These are phyloP conservation scores for Aspergillus hancockii DNA, from an alignment of 495 filamentous ascomycete species.

Conservation along the genomic window DNA sequence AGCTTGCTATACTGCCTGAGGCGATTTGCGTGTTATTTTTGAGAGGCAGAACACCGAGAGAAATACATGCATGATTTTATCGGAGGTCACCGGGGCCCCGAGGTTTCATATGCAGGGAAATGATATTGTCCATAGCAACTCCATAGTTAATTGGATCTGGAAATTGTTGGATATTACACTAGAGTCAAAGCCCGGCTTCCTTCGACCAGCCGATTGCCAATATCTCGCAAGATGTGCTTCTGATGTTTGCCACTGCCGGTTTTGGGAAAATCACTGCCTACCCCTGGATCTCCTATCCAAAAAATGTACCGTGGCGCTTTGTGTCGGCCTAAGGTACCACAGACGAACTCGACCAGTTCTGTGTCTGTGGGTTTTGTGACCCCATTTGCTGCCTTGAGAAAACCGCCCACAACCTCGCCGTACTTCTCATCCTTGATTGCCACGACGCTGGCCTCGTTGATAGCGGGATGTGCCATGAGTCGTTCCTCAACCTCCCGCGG, in stretches of 20 bases:
- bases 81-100: no score
- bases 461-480: slow-evolving; percentile 52
- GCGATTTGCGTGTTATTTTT: no score
- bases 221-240: slow-evolving; percentile 58
- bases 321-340: slow-evolving; percentile 51
- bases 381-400: slow-evolving; percentile 11
- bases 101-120: no score
- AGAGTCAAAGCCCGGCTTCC: no score
- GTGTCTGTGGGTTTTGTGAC: neutral
- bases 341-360: slow-evolving; percentile 41
- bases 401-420: slow-evolving; percentile 53
- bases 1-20: no score
- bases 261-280: slow-evolving; percentile 51
- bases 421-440: slow-evolving; percentile 59
- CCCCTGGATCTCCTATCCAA: slow-evolving; percentile 56
- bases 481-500: slow-evolving; percentile 69
- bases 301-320: slow-evolving; percentile 60
- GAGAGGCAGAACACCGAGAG: no score
- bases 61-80: no score
- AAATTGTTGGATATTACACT: no score
- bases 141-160: no score
- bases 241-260: slow-evolving; percentile 67
- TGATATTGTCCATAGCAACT: no score
- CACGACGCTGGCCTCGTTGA: slow-evolving; percentile 57
- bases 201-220: slow-evolving; percentile 29